These are phyloP conservation scores for Sextonia rubra DNA, from an alignment of 164 flowering plant genomes.

Conservation along the genomic window DNA sequence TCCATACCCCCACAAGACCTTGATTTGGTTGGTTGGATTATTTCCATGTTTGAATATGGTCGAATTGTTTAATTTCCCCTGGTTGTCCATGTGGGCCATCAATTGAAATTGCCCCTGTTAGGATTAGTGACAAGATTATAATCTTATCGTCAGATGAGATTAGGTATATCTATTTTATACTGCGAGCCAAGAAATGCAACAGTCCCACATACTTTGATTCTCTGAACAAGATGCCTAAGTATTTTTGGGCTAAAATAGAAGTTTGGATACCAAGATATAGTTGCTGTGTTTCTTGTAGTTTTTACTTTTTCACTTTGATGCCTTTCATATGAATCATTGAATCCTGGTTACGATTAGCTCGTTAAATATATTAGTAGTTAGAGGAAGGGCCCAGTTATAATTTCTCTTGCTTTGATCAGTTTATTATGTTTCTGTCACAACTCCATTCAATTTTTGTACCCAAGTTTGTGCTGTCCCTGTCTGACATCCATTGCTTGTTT, in stretches of 20 bases:
- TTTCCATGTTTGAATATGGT: too few relatives aligned
- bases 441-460: not conserved
- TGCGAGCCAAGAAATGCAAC: not conserved
- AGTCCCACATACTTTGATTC: not conserved
- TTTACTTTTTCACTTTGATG: not conserved
- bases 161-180: too few relatives aligned
- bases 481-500: not conserved
- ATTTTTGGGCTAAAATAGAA: not conserved
- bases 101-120: too few relatives aligned
- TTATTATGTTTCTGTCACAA: not conserved
- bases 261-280: not conserved
- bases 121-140: too few relatives aligned
- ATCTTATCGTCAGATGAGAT: too few relatives aligned
- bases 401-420: not conserved
- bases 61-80: too few relatives aligned
- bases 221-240: not conserved
- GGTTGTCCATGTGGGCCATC: too few relatives aligned
- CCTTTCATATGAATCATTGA: not conserved
- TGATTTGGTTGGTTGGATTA: too few relatives aligned
- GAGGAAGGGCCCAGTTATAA: not conserved
- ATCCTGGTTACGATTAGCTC: not conserved
- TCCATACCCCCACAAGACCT: too few relatives aligned
- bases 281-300: not conserved
- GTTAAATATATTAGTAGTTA: not conserved
- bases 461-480: too few relatives aligned